Base-by-base conservation (phyloP, 2,329 filamentous ascomycete species). In the Neofusicoccum parvum region DNA sequence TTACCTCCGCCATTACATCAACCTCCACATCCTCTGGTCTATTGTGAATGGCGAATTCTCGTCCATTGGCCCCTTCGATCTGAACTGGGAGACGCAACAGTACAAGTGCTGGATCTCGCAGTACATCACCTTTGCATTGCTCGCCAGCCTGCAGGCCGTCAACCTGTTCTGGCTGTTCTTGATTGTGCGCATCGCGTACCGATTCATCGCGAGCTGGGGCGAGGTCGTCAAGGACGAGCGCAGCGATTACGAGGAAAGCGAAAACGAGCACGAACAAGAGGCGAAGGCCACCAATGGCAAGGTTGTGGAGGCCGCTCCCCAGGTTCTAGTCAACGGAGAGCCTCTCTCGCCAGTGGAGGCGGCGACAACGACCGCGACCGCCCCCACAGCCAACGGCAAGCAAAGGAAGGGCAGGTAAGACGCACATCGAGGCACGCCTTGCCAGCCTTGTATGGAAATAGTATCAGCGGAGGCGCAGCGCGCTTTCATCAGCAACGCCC, bases 1-100 rank as follows among this genome's bases (percentile, higher is more conserved):
- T 73, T 97, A 98, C 82, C 82, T 94, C 68, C 92, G 94, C 64
- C 94, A 98, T 80, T 92, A 88, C 80, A 83, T 93, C 75, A 94
- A 94, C 80, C 84, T 94, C 59, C 83, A 84, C 73, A 92, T 95
- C 77, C 84, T 95, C 73, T 88, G 82, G 78, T 91, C 90, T 41
- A 85, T 93, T 67, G 86, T 93, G 72, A 91, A 88, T 71, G 67
- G 68, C 53, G 87, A 92, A 73, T 93, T 92, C 80, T 82, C 85
- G 71, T 92, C 88, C 48, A 82, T 94, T 65, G 91, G 91, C 0
- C 89, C 90, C 48, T 94, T 87, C 75, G 87, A 88, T 73, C 81
- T 94, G 68, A 86, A 94, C 81, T 94, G 91, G 91, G 88, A 85
- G 62, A 86, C 86, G 0, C 82, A 88, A 72, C 90, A 92, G 78